Conservation (phyloP, 140 eudicot genomes). For the Bidens hawaiensis region DNA sequence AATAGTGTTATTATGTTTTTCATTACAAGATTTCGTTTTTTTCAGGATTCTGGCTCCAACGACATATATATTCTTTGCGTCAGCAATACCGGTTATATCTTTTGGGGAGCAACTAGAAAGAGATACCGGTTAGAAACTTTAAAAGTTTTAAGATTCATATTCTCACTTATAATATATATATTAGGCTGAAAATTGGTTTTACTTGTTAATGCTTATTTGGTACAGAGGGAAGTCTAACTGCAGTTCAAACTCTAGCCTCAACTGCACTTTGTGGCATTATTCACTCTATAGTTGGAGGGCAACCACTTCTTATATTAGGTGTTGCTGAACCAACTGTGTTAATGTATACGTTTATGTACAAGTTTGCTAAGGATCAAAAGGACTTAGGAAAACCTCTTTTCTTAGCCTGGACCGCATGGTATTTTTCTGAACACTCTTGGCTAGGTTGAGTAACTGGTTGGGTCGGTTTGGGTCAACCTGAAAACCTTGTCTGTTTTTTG, state of each 20-base stretch:
- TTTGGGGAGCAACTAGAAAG: constrained; percentile 97
- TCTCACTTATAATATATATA: not conserved
- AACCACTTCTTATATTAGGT: constrained; percentile 89
- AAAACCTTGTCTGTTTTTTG: not conserved
- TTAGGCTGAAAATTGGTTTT: not conserved
- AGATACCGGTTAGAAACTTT: constrained; percentile 56
- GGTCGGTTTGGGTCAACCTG: not conserved
- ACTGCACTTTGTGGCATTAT: constrained; percentile 88
- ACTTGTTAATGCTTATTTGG: not conserved
- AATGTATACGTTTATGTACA: constrained; percentile 94
- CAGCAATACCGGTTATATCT: constrained; percentile 96
- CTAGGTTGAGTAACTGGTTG: not conserved
- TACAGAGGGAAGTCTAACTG: constrained; percentile 86
- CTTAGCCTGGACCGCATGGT: constrained; percentile 98
- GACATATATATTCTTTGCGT: constrained; percentile 94
- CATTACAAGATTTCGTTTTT: constrained; percentile 6
- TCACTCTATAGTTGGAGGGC: constrained; percentile 93
- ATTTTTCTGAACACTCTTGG: constrained; percentile 15
- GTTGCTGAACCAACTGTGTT: constrained; percentile 98
- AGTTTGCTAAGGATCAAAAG: constrained; percentile 85
- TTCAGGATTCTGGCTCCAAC: constrained; percentile 96
- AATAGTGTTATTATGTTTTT: constrained; percentile 12
- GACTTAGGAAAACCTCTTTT: constrained; percentile 79
- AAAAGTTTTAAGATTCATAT: constrained; percentile 6
- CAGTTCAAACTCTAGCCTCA: constrained; percentile 94